These are phyloP conservation scores for Arabidopsis thaliana DNA, from an alignment of 345 rosid genomes.

Conservation along the genomic window TAIR10.1 NC_003076.8:2730501-2731000, in stretches of 20 bases:
- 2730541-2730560: constrained; percentile 12
- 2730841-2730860: constrained; percentile 27
- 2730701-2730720: constrained; percentile 26
- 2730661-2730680: constrained; percentile 2
- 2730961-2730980: constrained; percentile 93
- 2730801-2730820: constrained; percentile 15
- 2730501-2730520: not conserved
- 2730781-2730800: constrained; percentile 35
- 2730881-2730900: constrained; percentile 40
- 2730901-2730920: constrained; percentile 92
- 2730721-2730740: constrained; percentile 24
- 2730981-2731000: constrained; percentile 98
- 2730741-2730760: constrained; percentile 9
- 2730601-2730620: constrained; percentile 17
- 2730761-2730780: not conserved
- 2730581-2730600: not conserved
- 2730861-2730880: constrained; percentile 25
- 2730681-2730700: constrained; percentile 1
- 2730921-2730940: constrained; percentile 70
- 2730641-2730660: constrained; percentile 10
- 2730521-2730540: not conserved
- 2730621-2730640: not conserved
- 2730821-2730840: constrained; percentile 31
- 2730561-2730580: constrained; percentile 10
- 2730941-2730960: constrained; percentile 77